Conservation (phyloP, 192 early-diverging fungal genomes). For the Pilaira anomala region DNA sequence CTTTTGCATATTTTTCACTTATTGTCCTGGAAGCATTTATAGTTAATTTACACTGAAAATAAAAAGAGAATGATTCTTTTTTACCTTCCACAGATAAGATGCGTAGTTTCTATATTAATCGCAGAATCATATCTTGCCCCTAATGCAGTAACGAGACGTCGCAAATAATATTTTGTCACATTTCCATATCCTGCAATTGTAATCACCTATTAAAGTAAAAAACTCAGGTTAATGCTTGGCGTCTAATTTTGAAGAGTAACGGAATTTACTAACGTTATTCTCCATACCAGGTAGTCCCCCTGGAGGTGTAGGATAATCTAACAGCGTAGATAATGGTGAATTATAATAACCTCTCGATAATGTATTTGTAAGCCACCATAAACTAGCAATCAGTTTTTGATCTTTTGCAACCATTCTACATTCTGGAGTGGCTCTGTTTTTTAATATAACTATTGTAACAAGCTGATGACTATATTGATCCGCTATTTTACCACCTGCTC, state of each 20-base stretch:
- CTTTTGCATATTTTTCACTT: constrained; percentile 66
- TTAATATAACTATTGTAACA: constrained; percentile 12
- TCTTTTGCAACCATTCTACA: constrained; percentile 33
- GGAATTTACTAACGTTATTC: constrained; percentile 32
- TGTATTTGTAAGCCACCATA: constrained; percentile 52
- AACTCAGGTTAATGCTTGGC: not conserved
- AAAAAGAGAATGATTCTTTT: not conserved
- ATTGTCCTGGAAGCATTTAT: constrained; percentile 35
- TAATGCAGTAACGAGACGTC: constrained; percentile 53
- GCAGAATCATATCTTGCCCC: constrained; percentile 65
- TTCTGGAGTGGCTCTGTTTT: not conserved
- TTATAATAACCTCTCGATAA: constrained; percentile 35
- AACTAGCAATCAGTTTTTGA: constrained; percentile 45
- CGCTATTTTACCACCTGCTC: constrained; percentile 12
- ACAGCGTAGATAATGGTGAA: constrained; percentile 41
- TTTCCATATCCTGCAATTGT: constrained; percentile 71
- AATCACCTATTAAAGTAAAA: constrained; percentile 47
- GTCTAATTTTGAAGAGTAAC: no score
- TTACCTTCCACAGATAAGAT: constrained; percentile 69
- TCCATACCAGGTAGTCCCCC: constrained; percentile 46
- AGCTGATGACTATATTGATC: not conserved
- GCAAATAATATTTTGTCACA: constrained; percentile 60
- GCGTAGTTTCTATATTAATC: constrained; percentile 67
- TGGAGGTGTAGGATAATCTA: constrained; percentile 58
- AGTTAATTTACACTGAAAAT: not conserved